These are phyloP conservation scores for Pestalotiopsis sp. DNA, from an alignment of 2,329 filamentous ascomycete species.

Conservation along the genomic window DNA sequence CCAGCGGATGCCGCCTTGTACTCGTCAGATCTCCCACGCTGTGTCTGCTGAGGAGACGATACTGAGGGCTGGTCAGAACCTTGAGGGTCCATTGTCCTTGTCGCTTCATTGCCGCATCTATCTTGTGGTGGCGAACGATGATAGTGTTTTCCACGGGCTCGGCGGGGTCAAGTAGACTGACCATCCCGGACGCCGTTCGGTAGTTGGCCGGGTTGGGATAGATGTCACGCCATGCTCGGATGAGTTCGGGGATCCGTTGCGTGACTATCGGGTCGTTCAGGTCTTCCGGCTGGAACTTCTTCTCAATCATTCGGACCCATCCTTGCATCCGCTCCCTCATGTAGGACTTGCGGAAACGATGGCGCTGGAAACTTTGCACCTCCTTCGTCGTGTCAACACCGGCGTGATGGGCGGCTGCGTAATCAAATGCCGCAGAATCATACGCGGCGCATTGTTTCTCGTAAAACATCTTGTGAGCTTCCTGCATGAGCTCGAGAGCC, in stretches of 20 bases:
- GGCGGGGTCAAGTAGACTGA: conserved; percentile 35
- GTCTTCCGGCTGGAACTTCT: conserved; percentile 12
- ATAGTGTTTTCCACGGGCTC: conserved; percentile 16
- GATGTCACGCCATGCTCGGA: conserved; percentile 51
- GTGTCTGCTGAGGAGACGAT: conserved; percentile 11
- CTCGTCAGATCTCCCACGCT: conserved; percentile 20
- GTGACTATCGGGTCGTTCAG: conserved; percentile 1
- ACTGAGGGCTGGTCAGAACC: neutral
- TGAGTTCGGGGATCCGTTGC: conserved; percentile 40
- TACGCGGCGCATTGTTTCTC: conserved; percentile 24
- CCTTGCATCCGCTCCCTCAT: conserved; percentile 33
- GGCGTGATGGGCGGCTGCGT: conserved; percentile 25
- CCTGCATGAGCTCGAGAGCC: conserved; percentile 29
- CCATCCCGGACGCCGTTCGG: conserved; percentile 36
- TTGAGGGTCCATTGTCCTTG: neutral
- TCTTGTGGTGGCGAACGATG: conserved; percentile 13
- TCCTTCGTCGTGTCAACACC: conserved; percentile 17
- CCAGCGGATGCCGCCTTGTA: conserved; percentile 14
- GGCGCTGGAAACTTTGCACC: conserved; percentile 23
- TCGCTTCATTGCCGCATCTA: conserved; percentile 12
- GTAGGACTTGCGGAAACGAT: conserved; percentile 28
- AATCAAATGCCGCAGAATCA: conserved; percentile 24
- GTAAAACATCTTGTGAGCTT: conserved; percentile 27
- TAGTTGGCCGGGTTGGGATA: conserved; percentile 40
- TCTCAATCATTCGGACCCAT: conserved; percentile 26